phyloP scores from a whole-genome alignment of 495 filamentous ascomycete genomes.

The Rostrohypoxylon terebratum region DNA sequence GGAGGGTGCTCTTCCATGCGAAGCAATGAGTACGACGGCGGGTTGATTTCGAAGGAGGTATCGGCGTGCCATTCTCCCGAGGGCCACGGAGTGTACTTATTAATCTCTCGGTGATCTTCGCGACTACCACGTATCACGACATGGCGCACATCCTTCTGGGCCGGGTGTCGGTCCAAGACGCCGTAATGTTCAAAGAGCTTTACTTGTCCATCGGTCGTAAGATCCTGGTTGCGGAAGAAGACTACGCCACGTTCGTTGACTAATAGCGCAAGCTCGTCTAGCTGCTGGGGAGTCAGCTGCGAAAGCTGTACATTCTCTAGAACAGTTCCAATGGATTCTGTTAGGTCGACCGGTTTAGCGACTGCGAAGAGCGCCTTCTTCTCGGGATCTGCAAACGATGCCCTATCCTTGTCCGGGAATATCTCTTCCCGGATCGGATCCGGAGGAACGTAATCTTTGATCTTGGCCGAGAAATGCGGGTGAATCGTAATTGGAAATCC shows the following conservation, averaged over 20 bases:
- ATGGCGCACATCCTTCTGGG: constrained; percentile 59
- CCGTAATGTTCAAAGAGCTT: constrained; percentile 66
- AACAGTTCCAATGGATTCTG: constrained; percentile 65
- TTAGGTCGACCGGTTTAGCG: constrained; percentile 60
- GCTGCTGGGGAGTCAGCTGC: constrained; percentile 53
- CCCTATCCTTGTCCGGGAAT: constrained; percentile 61
- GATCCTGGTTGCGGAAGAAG: constrained; percentile 63
- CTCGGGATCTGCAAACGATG: constrained; percentile 62
- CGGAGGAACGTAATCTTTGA: constrained; percentile 58
- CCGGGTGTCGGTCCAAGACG: constrained; percentile 61
- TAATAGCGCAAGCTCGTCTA: constrained; percentile 61
- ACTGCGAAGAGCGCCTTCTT: constrained; percentile 62
- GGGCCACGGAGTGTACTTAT: constrained; percentile 49
- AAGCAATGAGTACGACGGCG: constrained; percentile 64
- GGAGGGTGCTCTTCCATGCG: constrained; percentile 67
- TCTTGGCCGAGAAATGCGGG: constrained; percentile 75
- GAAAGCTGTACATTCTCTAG: constrained; percentile 62
- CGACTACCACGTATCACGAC: constrained; percentile 45
- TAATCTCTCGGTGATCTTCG: constrained; percentile 47
- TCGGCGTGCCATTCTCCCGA: constrained; percentile 63
- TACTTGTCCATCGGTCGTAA: constrained; percentile 64
- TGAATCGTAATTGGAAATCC: constrained; percentile 58
- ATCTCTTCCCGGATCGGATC: constrained; percentile 58
- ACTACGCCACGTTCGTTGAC: constrained; percentile 62
- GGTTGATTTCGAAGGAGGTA: constrained; percentile 66